phyloP scores from a whole-genome alignment of 202 grass and related monocot genomes.

The Bolboschoenoplectus hybrid region DNA sequence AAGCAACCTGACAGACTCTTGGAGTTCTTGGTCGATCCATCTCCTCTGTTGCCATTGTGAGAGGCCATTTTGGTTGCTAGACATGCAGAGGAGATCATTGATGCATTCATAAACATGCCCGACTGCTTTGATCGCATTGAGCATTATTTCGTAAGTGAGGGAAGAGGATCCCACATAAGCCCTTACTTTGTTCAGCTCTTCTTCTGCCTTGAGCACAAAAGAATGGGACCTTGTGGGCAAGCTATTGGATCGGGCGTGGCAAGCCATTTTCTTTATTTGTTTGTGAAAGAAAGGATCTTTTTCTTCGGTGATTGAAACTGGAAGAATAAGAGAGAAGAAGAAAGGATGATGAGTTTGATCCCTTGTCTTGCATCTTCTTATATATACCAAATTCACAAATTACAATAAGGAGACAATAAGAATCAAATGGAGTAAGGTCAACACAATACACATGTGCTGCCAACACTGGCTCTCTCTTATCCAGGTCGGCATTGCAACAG shows the following conservation, averaged over 20 bases:
- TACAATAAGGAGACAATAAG: background rate
- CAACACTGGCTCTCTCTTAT: background rate
- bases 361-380: background rate
- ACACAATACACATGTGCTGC: background rate
- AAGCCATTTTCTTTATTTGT: conserved; percentile 25
- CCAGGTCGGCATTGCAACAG: background rate
- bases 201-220: too few species aligned
- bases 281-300: background rate
- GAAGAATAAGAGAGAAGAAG: background rate
- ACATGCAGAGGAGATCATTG: too few species aligned
- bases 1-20: conserved; percentile 54
- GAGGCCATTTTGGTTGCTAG: background rate
- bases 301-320: background rate
- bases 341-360: background rate
- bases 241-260: conserved; percentile 46
- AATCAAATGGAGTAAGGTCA: conserved; percentile 20
- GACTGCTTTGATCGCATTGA: too few species aligned
- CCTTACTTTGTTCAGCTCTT: too few species aligned
- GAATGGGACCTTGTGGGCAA: conserved; percentile 40
- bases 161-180: too few species aligned
- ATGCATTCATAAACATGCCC: too few species aligned
- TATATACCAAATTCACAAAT: background rate
- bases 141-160: too few species aligned
- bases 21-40: conserved; percentile 48
- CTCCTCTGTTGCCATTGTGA: conserved; percentile 3